A percentile compares a stretch with the other conserved stretches of the same genome.
Conservation (phyloP, 257 asterid genomes). For the Solanum virginianum region DNA sequence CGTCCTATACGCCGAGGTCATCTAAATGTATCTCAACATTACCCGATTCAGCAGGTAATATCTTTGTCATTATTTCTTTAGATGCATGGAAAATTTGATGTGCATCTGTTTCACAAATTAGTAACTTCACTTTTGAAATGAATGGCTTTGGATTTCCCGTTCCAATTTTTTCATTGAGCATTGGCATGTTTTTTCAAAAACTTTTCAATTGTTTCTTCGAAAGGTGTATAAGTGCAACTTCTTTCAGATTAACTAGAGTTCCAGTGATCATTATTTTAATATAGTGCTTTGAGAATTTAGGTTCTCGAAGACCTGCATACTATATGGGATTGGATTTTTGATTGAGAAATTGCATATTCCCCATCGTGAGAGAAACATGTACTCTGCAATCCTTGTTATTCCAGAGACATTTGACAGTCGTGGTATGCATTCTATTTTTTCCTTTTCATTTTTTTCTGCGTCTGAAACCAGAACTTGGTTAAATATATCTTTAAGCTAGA, state of each 20-base stretch:
- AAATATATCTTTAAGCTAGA: not conserved
- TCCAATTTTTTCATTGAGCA: not conserved
- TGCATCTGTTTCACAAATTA: not conserved
- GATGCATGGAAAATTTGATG: not conserved
- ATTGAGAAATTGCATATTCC: conserved; percentile 60
- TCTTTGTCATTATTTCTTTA: not conserved
- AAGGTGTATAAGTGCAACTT: not conserved
- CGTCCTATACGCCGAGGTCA: conserved; percentile 98
- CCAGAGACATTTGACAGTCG: conserved; percentile 92
- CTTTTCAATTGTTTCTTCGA: not conserved
- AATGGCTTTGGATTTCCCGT: not conserved
- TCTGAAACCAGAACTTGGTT: not conserved
- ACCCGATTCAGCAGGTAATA: conserved; percentile 82
- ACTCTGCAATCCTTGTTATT: conserved; percentile 75
- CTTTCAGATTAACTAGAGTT: not conserved
- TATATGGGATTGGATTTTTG: conserved; percentile 91
- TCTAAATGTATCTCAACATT: conserved; percentile 75
- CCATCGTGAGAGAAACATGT: conserved; percentile 52
- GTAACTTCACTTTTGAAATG: not conserved
- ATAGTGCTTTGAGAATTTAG: conserved; percentile 17
- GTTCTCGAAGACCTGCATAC: conserved; percentile 83
- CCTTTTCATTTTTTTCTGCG: not conserved
- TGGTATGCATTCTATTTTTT: conserved; percentile 31
- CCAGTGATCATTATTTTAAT: not conserved
- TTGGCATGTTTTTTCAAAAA: not conserved